Evolutionary conservation across 495 filamentous ascomycete genomes (phyloP), one percentile per base, ranked within the genome.

Genomic region (Chaetomidium leptoderma): DNA sequence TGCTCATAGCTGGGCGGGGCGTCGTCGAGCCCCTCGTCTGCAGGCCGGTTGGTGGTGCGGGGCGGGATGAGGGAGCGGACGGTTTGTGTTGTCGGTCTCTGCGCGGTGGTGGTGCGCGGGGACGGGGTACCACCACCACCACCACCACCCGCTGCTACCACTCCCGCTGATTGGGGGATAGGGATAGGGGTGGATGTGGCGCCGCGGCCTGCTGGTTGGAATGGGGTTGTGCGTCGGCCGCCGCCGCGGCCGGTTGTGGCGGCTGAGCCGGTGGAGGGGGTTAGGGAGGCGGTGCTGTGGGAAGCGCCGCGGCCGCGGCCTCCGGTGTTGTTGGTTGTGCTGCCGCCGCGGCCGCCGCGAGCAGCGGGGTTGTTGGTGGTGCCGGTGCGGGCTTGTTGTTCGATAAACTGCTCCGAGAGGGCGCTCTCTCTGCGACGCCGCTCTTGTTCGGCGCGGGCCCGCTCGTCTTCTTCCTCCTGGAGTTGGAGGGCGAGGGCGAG

Each of bases 1-100:
- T 92, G 87, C 71, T 93, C 90, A 66, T 95, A 95, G 14, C 82
- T 85, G 6, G 90, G 90, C 11, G 89, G 85, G 1, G 80, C 83
- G 46, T 85, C 81, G 4, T 82, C 53, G n/a, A 35, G 26, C 0
- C 32, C 76, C 6, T 74, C 78, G 19, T 79, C 74, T 17, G 71
- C 49, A 14, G 70, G 66, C 30, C 71, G 62, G 54, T 69, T 72
- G 24, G 24, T 19, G 24, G 64, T 43, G 53, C 51, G 49, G 47
- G 67, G 72, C 53, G 75, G 76, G 2, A 79, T 69, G 17, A 79
- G 63, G 8, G 75, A 73, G 19, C 76, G 71, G 19, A 79, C 75
- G 14, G 67, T 69, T 53, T 78, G 76, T 29, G 60, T 35, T 2
- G 44, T 24, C 0, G 65, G 55, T n/a, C 62, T 55, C 3, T 64